A percentile compares a stretch with the other conserved stretches of the same genome.
Conservation (phyloP, 75 land plant species). For the Gnetum montanum region DNA sequence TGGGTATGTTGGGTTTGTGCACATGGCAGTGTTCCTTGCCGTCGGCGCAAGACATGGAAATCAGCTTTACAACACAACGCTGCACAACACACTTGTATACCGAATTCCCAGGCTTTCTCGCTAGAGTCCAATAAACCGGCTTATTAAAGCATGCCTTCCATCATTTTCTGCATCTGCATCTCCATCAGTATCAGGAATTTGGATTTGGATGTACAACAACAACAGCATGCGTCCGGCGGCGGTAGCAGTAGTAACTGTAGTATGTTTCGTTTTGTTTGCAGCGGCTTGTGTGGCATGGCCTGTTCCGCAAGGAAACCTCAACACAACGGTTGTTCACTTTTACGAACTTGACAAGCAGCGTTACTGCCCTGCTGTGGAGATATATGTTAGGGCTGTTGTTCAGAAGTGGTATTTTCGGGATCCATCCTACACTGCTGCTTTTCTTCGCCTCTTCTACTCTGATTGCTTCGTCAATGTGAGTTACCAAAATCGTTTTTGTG, state of each 20-base stretch:
- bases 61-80: background rate
- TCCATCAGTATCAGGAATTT: background rate
- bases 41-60: background rate
- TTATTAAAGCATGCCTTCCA: no score
- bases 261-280: background rate
- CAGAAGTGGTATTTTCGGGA: conserved; percentile 1
- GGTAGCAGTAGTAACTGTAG: background rate
- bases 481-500: background rate
- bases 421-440: background rate
- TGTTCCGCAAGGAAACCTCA: background rate
- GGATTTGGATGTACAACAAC: background rate
- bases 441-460: background rate
- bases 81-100: no score
- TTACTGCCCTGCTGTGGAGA: background rate
- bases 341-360: background rate
- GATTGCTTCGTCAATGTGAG: conserved; percentile 1
- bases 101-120: background rate
- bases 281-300: background rate
- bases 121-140: background rate
- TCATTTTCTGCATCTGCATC: background rate
- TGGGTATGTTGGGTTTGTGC: no score
- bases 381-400: background rate
- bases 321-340: background rate
- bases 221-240: background rate
- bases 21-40: no score